Evolutionary conservation across 306 rosid species (phyloP), one percentile per base, ranked within the genome.

Genomic region (Vicia faba): DNA sequence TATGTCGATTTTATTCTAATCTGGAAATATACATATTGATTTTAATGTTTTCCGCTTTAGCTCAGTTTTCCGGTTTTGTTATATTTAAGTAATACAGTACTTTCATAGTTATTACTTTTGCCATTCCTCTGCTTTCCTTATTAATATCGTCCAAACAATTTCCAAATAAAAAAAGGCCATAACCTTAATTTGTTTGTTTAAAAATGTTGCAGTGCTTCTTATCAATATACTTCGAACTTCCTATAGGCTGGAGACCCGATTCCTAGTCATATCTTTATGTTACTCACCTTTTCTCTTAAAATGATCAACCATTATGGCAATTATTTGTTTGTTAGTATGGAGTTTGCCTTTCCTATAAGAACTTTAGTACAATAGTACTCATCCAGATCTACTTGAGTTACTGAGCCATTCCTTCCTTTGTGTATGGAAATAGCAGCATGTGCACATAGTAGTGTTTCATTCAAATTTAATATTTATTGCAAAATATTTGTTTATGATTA

Each of bases 321-420:
- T 8, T 19, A 28, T 45, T 39, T 61, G 8, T 48, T 54, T 73
- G 66, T 26, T 67, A 35, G 31, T 44, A 69, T 78, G 51, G 64
- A 14, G 50, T 43, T 61, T 51, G 25, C n/a, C n/a, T n/a, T n/a
- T n/a, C n/a, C 38, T 12, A 25, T 26, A 26, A 7, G 68, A 68
- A 38, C 66, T 61, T 31, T 36, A 59, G 63, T 51, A 69, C 75
- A 54, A 44, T 39, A 25, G 54, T 58, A 58, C 36, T 25, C 44
- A 5, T 56, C 50, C 56, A 36, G 56, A 44, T 49, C 48, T 61
- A 75, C 41, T 33, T 13, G 51, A 48, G 66, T 56, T 28, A 7
- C 33, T 80, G 19, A 46, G 35, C 77, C 58, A 65, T 39, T 40
- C 45, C 71, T 46, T 28, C 56, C 28, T 28, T 26, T 66, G 48